A percentile compares a stretch with the other conserved stretches of the same genome.
Conservation (phyloP, 805 yeast genomes). For the Priceomyces fermenticarens region DNA sequence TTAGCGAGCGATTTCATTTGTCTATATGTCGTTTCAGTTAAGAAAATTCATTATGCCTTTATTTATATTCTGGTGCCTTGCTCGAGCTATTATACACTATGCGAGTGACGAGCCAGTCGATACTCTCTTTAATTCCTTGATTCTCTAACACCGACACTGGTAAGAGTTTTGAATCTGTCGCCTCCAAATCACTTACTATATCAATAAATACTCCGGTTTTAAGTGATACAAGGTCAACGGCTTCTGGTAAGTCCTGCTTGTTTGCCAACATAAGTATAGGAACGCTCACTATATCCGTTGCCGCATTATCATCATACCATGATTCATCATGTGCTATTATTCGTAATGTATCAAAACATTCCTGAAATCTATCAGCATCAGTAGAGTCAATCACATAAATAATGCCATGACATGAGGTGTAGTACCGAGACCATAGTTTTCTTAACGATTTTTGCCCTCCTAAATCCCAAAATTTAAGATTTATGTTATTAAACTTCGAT, state of each 20-base stretch:
- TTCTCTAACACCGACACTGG: conserved; percentile 86
- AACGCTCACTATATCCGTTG: conserved; percentile 48
- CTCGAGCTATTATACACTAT: conserved; percentile 62
- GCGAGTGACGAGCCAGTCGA: conserved; percentile 83
- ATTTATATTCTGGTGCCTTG: conserved; percentile 55
- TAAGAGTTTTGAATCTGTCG: conserved; percentile 84
- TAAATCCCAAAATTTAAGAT: conserved; percentile 89
- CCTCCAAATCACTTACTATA: conserved; percentile 80
- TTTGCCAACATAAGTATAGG: conserved; percentile 95
- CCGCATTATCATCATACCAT: conserved; percentile 32
- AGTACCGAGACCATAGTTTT: conserved; percentile 84
- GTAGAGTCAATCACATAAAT: conserved; percentile 91
- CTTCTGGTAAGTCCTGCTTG: conserved; percentile 72
- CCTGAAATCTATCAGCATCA: conserved; percentile 77
- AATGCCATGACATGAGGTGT: conserved; percentile 82
- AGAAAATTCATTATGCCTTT: conserved; percentile 1
- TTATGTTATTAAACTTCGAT: conserved; percentile 38
- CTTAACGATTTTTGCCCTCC: conserved; percentile 93
- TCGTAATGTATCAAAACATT: conserved; percentile 66
- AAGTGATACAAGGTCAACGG: conserved; percentile 50
- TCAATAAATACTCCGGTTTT: conserved; percentile 79
- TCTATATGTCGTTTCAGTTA: too few relatives aligned
- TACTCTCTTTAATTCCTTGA: conserved; percentile 81
- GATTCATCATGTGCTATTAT: conserved; percentile 41
- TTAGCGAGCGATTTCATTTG: too few relatives aligned